These are phyloP conservation scores for Rhodofomes roseus DNA, from an alignment of 1,284 basidiomycete genomes.

Conservation along the genomic window DNA sequence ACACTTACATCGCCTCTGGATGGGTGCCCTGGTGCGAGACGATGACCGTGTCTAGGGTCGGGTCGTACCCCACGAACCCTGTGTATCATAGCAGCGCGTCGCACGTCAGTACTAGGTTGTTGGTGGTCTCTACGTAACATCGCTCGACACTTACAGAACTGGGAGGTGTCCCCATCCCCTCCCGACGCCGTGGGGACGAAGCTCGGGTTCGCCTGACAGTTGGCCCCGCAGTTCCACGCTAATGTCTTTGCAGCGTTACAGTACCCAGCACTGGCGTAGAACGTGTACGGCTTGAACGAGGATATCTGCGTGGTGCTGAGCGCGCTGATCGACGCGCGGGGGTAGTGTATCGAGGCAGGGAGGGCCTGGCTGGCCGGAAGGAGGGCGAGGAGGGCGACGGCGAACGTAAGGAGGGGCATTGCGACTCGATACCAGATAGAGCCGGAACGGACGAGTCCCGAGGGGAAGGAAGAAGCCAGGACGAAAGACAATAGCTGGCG, in stretches of 20 bases:
- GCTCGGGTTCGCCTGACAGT: conserved; percentile 47
- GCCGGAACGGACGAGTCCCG: neutral
- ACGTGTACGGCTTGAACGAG: conserved; percentile 48
- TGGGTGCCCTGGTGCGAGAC: conserved; percentile 55
- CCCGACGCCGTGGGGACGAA: conserved; percentile 59
- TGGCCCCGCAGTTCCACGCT: conserved; percentile 54
- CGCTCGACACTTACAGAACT: conserved; percentile 37
- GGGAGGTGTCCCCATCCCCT: conserved; percentile 48
- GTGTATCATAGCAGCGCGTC: no score
- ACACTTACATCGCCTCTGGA: conserved; percentile 39
- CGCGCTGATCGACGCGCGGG: conserved; percentile 31
- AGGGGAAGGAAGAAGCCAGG: neutral
- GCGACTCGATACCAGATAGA: neutral
- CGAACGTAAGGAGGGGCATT: neutral
- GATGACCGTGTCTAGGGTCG: conserved; percentile 38
- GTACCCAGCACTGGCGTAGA: conserved; percentile 53
- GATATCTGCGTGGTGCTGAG: conserved; percentile 40
- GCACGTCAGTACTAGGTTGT: no score
- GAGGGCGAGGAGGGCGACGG: neutral
- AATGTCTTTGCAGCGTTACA: conserved; percentile 42
- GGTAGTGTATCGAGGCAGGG: neutral
- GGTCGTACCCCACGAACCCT: conserved; percentile 47
- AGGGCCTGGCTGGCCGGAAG: neutral
- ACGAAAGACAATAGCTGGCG: neutral
- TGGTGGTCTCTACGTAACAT: neutral